Base-by-base conservation (phyloP, 164 flowering plant genomes). In the Umbellularia californica region DNA sequence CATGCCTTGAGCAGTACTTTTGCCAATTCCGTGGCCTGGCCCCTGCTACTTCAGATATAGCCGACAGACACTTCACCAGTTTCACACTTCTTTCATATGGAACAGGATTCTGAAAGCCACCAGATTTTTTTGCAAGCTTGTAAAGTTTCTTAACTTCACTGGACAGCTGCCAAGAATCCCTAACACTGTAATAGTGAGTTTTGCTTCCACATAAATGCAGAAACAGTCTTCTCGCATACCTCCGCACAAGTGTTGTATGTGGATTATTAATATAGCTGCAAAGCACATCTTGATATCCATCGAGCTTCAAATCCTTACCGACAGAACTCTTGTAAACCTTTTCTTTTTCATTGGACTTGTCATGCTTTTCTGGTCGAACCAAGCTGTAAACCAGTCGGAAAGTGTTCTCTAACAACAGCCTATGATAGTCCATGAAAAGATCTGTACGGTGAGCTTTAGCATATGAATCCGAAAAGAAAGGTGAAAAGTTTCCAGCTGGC, bases 21-120 rank as follows among this genome's bases (percentile, higher is more conserved):
- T 96, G 99, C 99, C 99, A 96, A 84, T 96, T 96, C 69, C 97
- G 85, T 76, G 98, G 99, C 74, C 99, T 85, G 27, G 97, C 87
- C 68, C 90, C 83, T 71, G 99, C 94, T 63, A 96, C 95, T 81
- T 96, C 99, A 74, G 93, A 89, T 83, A 96, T 89, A 28, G 91
- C 88, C 58, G 93, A 84, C 70, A 96, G 82, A 77, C 93, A 94
- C 84, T 91, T 96, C 28, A 96, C 95, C 41, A 96, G 87, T 80
- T 96, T 96, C 17, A 94, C 97, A 80, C 97, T 90, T 80, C 97
- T 92, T 80, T 96, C 98, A 82, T 94, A 96, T 17, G 96, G 77
- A 33, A 88, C 76, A 62, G 92, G 79, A 81, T 85, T 92, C 74
- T 91, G 91, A 81, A 94, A 85, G 24, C 97, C 95, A 80, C 97